A percentile compares a stretch with the other conserved stretches of the same genome.
Conservation (phyloP, 2,329 filamentous ascomycete genomes). For the Beauveria caledonica region DNA sequence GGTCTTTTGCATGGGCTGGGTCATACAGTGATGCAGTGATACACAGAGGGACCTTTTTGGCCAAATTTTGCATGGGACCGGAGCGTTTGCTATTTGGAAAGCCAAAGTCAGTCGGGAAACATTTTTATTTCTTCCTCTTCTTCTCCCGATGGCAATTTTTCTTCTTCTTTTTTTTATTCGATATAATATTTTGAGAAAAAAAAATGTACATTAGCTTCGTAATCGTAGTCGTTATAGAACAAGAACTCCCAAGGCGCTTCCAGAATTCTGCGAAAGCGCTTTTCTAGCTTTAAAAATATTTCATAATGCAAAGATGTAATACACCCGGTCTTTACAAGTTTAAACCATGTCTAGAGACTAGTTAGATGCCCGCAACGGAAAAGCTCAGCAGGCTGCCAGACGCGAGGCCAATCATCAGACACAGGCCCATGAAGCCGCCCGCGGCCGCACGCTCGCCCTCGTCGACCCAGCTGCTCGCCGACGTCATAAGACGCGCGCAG, state of each 20-base stretch:
- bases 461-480: constrained; percentile 71
- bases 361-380: constrained; percentile 47
- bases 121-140: not conserved
- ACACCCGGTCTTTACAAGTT: not conserved
- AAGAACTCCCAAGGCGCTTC: not conserved
- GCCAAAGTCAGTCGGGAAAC: not conserved
- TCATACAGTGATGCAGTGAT: not conserved
- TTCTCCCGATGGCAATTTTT: not conserved
- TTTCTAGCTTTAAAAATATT: not conserved
- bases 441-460: constrained; percentile 78
- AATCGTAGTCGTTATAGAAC: constrained; percentile 4
- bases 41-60: not conserved
- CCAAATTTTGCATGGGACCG: not conserved
- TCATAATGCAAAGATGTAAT: not conserved
- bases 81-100: constrained; percentile 3
- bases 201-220: constrained; percentile 5
- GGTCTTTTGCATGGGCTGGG: not conserved
- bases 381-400: constrained; percentile 88
- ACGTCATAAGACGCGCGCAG: constrained; percentile 86
- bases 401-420: constrained; percentile 76
- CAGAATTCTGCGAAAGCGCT: not conserved
- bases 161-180: not conserved
- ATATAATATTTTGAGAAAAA: not conserved
- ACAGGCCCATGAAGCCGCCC: constrained; percentile 89
- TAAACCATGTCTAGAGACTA: constrained; percentile 13